Evolutionary conservation across 2,329 filamentous ascomycete genomes (phyloP).

Genomic region (Penicillium paneum): DNA sequence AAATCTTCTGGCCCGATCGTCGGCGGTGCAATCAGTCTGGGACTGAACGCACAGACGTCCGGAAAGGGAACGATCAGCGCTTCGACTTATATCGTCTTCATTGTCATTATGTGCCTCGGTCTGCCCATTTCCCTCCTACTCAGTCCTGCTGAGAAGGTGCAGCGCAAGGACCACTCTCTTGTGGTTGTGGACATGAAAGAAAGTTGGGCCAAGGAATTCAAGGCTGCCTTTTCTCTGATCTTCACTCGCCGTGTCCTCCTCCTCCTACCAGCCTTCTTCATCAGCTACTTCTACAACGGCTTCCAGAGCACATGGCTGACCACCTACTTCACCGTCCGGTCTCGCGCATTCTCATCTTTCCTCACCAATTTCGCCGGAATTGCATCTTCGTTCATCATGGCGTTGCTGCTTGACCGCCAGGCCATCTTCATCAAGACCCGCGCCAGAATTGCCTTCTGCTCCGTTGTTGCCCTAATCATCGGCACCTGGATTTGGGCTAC

Average conservation of each 20-base stretch:
- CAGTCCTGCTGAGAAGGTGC: conserved; percentile 25
- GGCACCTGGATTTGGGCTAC: conserved; percentile 27
- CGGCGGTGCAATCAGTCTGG: conserved; percentile 23
- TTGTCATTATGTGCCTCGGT: conserved; percentile 26
- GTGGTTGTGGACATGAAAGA: conserved; percentile 22
- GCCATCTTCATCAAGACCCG: conserved; percentile 25
- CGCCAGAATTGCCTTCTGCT: conserved; percentile 19
- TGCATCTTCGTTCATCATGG: conserved; percentile 23
- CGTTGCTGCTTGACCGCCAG: conserved; percentile 22
- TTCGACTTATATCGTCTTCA: conserved; percentile 24
- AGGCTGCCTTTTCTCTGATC: conserved; percentile 19
- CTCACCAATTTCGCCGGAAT: conserved; percentile 27
- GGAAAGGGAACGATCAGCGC: conserved; percentile 18
- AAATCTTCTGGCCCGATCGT: conserved; percentile 25
- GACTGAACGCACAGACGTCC: conserved; percentile 20
- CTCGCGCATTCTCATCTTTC: conserved; percentile 26
- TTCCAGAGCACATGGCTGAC: conserved; percentile 28
- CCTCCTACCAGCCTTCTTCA: conserved; percentile 28
- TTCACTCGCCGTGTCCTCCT: conserved; percentile 21
- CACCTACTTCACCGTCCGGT: conserved; percentile 24
- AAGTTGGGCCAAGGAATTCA: conserved; percentile 22
- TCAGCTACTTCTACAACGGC: conserved; percentile 32
- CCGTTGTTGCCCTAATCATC: conserved; percentile 16
- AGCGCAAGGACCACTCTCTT: conserved; percentile 23
- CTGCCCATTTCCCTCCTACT: conserved; percentile 20